phyloP scores from a whole-genome alignment of 768 basidiomycete species.

The Termitomyces sp. region DNA sequence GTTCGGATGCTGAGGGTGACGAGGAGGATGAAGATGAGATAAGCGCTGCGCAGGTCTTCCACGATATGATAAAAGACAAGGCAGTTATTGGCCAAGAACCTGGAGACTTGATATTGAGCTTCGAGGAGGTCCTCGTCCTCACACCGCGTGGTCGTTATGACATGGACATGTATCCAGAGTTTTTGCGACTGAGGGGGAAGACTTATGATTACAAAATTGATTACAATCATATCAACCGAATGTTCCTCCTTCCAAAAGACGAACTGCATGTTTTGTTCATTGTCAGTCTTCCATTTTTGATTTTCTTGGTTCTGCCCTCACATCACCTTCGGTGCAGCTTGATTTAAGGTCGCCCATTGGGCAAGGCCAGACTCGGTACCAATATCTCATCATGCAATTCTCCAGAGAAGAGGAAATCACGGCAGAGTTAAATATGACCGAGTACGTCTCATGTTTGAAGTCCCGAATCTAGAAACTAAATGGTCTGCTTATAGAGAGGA shows the following conservation, averaged over 20 bases:
- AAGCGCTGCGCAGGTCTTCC: slow-evolving; percentile 93
- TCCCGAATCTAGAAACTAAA: not conserved
- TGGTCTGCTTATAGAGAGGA: slow-evolving; percentile 50
- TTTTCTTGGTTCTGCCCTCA: not conserved
- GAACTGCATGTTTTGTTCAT: slow-evolving; percentile 95
- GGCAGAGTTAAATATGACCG: slow-evolving; percentile 86
- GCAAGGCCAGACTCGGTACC: slow-evolving; percentile 97
- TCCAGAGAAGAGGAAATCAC: slow-evolving; percentile 96
- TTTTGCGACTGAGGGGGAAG: slow-evolving; percentile 92
- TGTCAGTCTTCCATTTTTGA: slow-evolving; percentile 39
- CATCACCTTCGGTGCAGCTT: slow-evolving; percentile 41
- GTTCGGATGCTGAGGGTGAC: slow-evolving; percentile 70
- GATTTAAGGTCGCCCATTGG: slow-evolving; percentile 90
- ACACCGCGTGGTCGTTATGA: slow-evolving; percentile 97
- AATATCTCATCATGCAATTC: slow-evolving; percentile 98
- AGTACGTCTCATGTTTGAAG: slow-evolving; percentile 48
- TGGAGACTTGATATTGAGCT: slow-evolving; percentile 89
- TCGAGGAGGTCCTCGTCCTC: slow-evolving; percentile 90
- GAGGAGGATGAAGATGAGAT: slow-evolving; percentile 73
- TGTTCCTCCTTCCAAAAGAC: slow-evolving; percentile 95
- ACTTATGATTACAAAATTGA: slow-evolving; percentile 99
- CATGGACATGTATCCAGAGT: slow-evolving; percentile 96
- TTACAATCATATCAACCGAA: slow-evolving; percentile 77
- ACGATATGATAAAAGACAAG: slow-evolving; percentile 92
- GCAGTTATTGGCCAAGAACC: slow-evolving; percentile 90